Percentiles rank a stretch among this genome's conserved stretches.
Evolutionary conservation across 2,329 filamentous ascomycete species (phyloP).

Genomic region (Neopestalotiopsis clavispora): DNA sequence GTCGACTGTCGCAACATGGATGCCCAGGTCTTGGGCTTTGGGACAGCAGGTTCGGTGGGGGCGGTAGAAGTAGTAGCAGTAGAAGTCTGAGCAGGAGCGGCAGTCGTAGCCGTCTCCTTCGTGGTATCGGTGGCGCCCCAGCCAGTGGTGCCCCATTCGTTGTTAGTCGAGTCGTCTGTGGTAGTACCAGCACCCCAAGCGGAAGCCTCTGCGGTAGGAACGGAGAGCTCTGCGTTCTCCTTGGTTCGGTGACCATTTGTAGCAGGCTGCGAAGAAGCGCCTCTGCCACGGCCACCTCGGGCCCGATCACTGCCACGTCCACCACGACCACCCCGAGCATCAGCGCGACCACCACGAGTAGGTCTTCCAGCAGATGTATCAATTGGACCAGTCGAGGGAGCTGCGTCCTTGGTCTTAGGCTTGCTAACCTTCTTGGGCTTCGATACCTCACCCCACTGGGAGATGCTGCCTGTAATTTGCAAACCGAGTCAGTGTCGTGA

Average conservation of each 20-base stretch:
- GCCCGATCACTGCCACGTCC: constrained; percentile 60
- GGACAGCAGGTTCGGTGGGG: constrained; percentile 36
- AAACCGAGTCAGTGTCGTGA: constrained; percentile 31
- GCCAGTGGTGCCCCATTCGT: constrained; percentile 50
- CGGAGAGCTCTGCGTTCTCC: constrained; percentile 60
- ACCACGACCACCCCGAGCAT: constrained; percentile 39
- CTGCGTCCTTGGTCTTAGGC: constrained; percentile 72
- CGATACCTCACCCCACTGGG: constrained; percentile 84
- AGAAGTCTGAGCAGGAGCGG: constrained; percentile 41
- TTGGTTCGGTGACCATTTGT: constrained; percentile 67
- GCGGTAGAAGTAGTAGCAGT: constrained; percentile 42
- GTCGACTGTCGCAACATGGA: constrained; percentile 72
- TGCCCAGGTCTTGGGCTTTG: constrained; percentile 70
- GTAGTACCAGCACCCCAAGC: constrained; percentile 61
- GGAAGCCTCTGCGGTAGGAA: constrained; percentile 72
- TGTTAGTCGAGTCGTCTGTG: constrained; percentile 42
- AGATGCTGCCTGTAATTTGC: constrained; percentile 68
- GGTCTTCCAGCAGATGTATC: constrained; percentile 53
- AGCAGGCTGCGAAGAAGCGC: constrained; percentile 62
- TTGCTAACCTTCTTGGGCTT: constrained; percentile 78
- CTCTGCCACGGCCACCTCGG: constrained; percentile 69
- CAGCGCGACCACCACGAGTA: constrained; percentile 64
- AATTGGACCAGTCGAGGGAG: constrained; percentile 55
- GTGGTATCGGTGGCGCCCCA: constrained; percentile 34
- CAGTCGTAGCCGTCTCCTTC: constrained; percentile 33